Conservation (phyloP, 2,329 filamentous ascomycete genomes). For the Scorias spongiosa region DNA sequence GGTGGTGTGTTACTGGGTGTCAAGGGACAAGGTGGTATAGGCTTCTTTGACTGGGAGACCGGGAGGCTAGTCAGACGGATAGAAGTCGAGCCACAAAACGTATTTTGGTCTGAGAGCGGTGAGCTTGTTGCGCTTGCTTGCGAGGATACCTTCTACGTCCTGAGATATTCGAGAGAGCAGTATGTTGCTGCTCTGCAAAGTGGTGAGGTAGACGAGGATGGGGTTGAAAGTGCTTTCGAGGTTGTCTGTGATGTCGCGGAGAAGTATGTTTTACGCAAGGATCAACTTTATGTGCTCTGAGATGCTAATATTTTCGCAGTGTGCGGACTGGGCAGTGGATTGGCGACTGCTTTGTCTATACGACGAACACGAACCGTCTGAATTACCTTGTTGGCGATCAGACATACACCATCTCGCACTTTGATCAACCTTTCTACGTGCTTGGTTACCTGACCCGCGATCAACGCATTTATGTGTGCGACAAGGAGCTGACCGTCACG, state of each 20-base stretch:
- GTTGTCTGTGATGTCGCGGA: conserved; percentile 93
- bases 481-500: conserved; percentile 87
- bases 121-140: conserved; percentile 87
- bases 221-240: conserved; percentile 90
- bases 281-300: not conserved
- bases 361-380: conserved; percentile 86
- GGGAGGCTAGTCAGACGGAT: conserved; percentile 83
- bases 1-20: conserved; percentile 86
- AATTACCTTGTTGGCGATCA: conserved; percentile 98
- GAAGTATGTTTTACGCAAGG: conserved; percentile 37
- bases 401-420: conserved; percentile 93
- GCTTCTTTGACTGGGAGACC: conserved; percentile 91
- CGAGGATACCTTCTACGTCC: conserved; percentile 87
- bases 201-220: conserved; percentile 74
- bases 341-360: conserved; percentile 98
- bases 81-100: conserved; percentile 55
- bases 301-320: conserved; percentile 24
- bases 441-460: conserved; percentile 91
- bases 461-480: conserved; percentile 83
- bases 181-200: conserved; percentile 72
- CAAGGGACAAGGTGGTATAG: conserved; percentile 85
- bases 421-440: conserved; percentile 88
- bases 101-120: conserved; percentile 96
- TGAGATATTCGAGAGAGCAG: conserved; percentile 79
- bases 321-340: conserved; percentile 96